phyloP scores from a whole-genome alignment of 306 rosid species.

The Notholithocarpus densiflorus region DNA sequence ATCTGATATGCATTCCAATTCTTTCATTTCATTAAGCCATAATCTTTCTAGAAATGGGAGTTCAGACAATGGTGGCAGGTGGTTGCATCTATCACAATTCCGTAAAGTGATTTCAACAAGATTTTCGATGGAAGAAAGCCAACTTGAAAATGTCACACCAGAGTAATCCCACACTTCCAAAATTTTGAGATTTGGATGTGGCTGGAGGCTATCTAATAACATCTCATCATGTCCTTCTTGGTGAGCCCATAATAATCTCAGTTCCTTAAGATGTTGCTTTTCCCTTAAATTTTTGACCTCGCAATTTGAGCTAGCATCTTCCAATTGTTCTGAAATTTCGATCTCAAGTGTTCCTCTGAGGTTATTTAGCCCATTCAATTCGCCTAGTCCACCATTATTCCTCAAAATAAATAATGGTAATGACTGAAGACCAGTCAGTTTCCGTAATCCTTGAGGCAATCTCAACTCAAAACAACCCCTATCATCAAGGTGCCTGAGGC shows the following conservation, averaged over 20 bases:
- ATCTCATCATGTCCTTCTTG: constrained; percentile 4
- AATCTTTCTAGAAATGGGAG: not conserved
- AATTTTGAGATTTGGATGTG: constrained; percentile 21
- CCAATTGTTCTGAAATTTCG: not conserved
- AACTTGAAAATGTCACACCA: constrained; percentile 17
- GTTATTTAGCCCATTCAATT: constrained; percentile 23
- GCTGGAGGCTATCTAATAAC: constrained; percentile 24
- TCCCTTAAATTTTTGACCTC: constrained; percentile 4
- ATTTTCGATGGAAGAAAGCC: constrained; percentile 1
- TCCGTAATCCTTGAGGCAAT: constrained; percentile 22
- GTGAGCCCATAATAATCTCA: constrained; percentile 15
- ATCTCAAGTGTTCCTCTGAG: constrained; percentile 21
- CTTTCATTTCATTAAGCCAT: fast-evolving
- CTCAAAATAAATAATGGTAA: not conserved
- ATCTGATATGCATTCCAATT: constrained; percentile 2
- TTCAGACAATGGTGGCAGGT: not conserved
- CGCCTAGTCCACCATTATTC: not conserved
- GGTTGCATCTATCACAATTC: not conserved
- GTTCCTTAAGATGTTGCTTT: constrained; percentile 15
- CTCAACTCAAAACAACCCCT: not conserved
- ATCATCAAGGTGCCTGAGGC: constrained; percentile 28
- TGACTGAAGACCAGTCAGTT: constrained; percentile 19
- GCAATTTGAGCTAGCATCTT: not conserved
- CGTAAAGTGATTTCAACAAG: not conserved
- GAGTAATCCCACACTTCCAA: not conserved